Base-by-base conservation (phyloP, 768 basidiomycete species). In the Candolleomyces efflorescens region DNA sequence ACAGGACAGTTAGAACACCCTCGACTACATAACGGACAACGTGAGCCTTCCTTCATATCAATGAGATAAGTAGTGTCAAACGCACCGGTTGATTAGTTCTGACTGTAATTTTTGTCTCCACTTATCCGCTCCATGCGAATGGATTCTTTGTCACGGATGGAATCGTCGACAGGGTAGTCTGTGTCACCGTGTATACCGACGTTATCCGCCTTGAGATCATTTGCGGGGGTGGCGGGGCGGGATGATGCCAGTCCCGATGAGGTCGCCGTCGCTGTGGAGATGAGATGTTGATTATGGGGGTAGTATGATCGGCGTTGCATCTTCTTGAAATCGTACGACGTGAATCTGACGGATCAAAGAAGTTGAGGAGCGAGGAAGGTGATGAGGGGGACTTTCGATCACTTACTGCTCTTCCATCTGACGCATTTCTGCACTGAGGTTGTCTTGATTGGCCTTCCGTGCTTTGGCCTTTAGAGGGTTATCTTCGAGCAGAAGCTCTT, bases 381-480 rank as follows among this genome's bases (percentile, higher is more conserved):
- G 24, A 48, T 26, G 18, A 26, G 27, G 20, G 15, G 24, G 15
- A 62, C 53, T 24, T 32, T 32, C 7, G 7, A 55, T 53, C n/a
- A 75, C 82, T 59, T 66, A 98, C 94, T 96, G 94, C 69, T 98
- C 94, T 73, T 99, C 97, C 94, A 98, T 97, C 75, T 94, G 88
- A 59, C 91, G 78, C 92, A 95, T 94, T 71, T 99, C 97, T 0
- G 84, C 82, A 60, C 89, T 92, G 53, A 99, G 73, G 57, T 85
- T 87, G 64, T 97, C 95, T 63, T 94, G 90, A 58, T 90, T 90
- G 9, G 86, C 87, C 70, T 96, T 98, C 52, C 96, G 85, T 60
- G 90, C 87, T 67, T 93, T 88, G 9, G 96, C 95, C 69, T 98
- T 98, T 55, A 99, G 78, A 44, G 96, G 96, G 65, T 98, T 98